Evolutionary conservation across 176 grass and related monocot species (phyloP), one percentile per base, ranked within the genome.

Genomic region (Zoysia japonica): DNA sequence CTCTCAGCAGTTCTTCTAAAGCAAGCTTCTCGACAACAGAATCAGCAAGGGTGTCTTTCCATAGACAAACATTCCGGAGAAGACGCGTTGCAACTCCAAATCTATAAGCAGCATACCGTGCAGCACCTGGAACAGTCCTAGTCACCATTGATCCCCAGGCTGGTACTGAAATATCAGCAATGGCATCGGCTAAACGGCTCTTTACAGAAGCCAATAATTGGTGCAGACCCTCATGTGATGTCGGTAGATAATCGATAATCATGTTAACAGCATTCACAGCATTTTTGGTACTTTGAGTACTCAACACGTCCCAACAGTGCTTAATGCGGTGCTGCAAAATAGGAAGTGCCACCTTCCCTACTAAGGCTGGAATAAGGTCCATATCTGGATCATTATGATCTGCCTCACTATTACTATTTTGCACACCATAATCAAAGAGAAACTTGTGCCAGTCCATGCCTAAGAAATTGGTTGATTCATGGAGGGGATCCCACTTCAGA

Each of bases 331-430:
- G 90, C 53, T 99, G 92, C 67, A 99, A 84, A 62, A 99, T 93
- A 73, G 90, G 92, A 89, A 99, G 96, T 42, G 84, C 92, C n/a
- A 99, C 92, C 82, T 95, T 99, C 80, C 95, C 92, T 11, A 92
- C 88, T 53, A 99, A 65, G 64, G 76, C 76, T 43, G 90, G 92
- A 79, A 99, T 66, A 43, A 93, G 88, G 74, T 89, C 78, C 16
- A 72, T 41, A 89, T 99, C 90, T 3, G 57, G 54, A 74, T 99
- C 90, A 80, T 85, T 61, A 72, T 55, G 71, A 37, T 83, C 73
- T 50, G 75, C 63, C 37, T 52, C 61, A 56, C 17, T 65, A 43
- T 75, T 81, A 46, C 73, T 54, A 62, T 68, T 68, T 84, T 70
- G 47, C 67, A 72, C 10, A 14, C 88, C 90, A 73, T 99, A 99